phyloP scores from a whole-genome alignment of 2,329 filamentous ascomycete genomes.

The Teratosphaeria viscida region DNA sequence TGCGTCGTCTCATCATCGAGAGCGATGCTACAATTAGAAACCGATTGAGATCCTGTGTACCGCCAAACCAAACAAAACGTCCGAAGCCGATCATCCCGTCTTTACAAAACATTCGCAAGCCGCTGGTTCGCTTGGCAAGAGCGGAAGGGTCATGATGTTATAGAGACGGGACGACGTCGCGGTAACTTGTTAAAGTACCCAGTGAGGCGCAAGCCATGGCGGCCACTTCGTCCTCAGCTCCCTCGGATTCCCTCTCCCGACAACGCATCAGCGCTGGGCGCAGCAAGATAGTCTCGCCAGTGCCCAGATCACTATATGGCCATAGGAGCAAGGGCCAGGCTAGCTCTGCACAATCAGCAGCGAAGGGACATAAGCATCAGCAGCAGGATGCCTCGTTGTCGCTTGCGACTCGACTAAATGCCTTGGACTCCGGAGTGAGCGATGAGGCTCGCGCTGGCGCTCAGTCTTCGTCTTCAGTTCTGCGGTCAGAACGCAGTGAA shows the following conservation, averaged over 20 bases:
- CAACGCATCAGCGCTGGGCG: conserved; percentile 10
- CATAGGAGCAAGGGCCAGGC: conserved; percentile 2
- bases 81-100: neutral
- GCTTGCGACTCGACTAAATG: neutral
- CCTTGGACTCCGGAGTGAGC: conserved; percentile 8
- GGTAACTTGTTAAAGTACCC: neutral
- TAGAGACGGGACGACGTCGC: neutral
- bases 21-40: neutral
- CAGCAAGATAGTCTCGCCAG: conserved; percentile 6
- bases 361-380: neutral
- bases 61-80: neutral
- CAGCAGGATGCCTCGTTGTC: neutral
- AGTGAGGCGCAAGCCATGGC: neutral
- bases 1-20: neutral
- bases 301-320: neutral
- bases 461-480: neutral
- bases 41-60: neutral
- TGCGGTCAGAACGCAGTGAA: neutral
- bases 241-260: neutral
- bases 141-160: neutral
- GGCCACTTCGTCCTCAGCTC: neutral
- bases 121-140: neutral
- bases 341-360: conserved; percentile 2
- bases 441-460: neutral
- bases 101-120: neutral